Evolutionary conservation across 2,329 filamentous ascomycete species (phyloP).

Genomic region (Corynespora cassiicola): DNA sequence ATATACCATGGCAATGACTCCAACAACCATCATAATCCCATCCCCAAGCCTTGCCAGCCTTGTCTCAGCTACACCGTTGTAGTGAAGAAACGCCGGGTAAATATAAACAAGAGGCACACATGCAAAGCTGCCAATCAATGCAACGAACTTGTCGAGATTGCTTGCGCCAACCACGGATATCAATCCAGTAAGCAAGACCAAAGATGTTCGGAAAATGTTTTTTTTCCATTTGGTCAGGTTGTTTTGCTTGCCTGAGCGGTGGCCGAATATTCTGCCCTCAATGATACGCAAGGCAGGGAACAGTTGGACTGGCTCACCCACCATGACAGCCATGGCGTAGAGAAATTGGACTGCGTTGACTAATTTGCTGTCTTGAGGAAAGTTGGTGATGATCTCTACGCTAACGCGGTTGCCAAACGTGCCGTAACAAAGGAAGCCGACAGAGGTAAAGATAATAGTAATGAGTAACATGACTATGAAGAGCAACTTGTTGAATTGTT

Average conservation of each 20-base stretch:
- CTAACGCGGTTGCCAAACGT: slow-evolving; percentile 73
- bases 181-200: slow-evolving; percentile 66
- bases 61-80: slow-evolving; percentile 68
- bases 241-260: slow-evolving; percentile 69
- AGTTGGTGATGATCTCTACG: slow-evolving; percentile 79
- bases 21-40: slow-evolving; percentile 67
- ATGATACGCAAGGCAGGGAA: slow-evolving; percentile 77
- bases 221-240: slow-evolving; percentile 76
- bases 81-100: slow-evolving; percentile 75
- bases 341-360: slow-evolving; percentile 79
- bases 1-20: slow-evolving; percentile 75
- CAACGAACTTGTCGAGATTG: slow-evolving; percentile 77
- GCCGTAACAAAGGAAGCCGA: slow-evolving; percentile 76
- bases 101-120: slow-evolving; percentile 81
- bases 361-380: slow-evolving; percentile 72
- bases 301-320: slow-evolving; percentile 75
- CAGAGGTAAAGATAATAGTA: slow-evolving; percentile 74
- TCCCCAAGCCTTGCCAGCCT: slow-evolving; percentile 64
- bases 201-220: slow-evolving; percentile 66
- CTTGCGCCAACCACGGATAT: slow-evolving; percentile 70
- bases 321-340: slow-evolving; percentile 76
- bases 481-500: slow-evolving; percentile 71
- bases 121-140: slow-evolving; percentile 74
- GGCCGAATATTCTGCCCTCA: slow-evolving; percentile 72
- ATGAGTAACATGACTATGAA: slow-evolving; percentile 75